A percentile compares a stretch with the other conserved stretches of the same genome.
Evolutionary conservation across 2,329 filamentous ascomycete genomes (phyloP).

Genomic region (Polychaeton citri): DNA sequence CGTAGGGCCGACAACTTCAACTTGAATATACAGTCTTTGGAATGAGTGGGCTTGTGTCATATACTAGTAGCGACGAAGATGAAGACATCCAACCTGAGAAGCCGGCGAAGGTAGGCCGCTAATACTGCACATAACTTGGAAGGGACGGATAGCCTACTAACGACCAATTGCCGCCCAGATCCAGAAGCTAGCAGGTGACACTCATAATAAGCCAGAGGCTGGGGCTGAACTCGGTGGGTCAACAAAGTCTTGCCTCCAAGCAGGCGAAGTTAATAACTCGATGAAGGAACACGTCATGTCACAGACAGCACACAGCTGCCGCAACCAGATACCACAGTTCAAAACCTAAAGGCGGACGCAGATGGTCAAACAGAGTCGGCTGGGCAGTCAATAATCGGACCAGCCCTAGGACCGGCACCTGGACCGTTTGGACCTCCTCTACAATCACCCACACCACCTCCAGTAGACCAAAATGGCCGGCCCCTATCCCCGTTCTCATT

Average conservation of each 20-base stretch:
- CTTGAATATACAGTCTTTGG: too few species aligned
- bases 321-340: conserved; percentile 16
- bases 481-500: conserved; percentile 53
- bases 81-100: conserved; percentile 15
- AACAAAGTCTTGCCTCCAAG: too few species aligned
- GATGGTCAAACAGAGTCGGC: too few species aligned
- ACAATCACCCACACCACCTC: not conserved
- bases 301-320: too few species aligned
- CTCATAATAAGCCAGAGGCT: too few species aligned
- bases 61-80: conserved; percentile 35
- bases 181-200: conserved; percentile 1
- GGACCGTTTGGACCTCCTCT: conserved; percentile 3
- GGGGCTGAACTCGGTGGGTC: too few species aligned
- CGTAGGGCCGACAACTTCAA: too few species aligned
- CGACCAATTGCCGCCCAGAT: conserved; percentile 8
- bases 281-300: too few species aligned
- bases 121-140: conserved; percentile 10
- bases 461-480: conserved; percentile 3
- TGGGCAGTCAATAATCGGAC: too few species aligned
- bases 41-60: conserved; percentile 27
- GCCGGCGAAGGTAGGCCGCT: conserved; percentile 26
- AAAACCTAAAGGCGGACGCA: not conserved
- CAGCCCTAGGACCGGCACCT: conserved; percentile 6
- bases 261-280: too few species aligned
- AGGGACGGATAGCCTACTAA: conserved; percentile 35